These are phyloP conservation scores for Epichloe glyceriae DNA, from an alignment of 2,329 filamentous ascomycete genomes.

Conservation along the genomic window DNA sequence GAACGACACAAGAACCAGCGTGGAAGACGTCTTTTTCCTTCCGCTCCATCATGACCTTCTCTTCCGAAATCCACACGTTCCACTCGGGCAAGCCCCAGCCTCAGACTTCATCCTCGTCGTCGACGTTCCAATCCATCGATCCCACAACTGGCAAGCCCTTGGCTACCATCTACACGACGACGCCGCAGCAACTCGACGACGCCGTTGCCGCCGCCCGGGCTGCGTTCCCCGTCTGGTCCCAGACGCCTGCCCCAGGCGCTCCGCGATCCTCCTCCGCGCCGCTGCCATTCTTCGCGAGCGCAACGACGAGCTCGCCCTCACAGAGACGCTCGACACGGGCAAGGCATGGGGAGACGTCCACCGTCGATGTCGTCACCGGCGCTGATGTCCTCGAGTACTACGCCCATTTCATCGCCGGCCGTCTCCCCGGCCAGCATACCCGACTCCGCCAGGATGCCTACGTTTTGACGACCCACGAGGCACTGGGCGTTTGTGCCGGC, in stretches of 20 bases:
- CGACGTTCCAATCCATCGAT: slow-evolving; percentile 59
- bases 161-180: slow-evolving; percentile 60
- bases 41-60: slow-evolving; percentile 19
- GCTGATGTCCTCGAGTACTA: slow-evolving; percentile 82
- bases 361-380: slow-evolving; percentile 71
- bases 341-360: slow-evolving; percentile 78
- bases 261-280: slow-evolving; percentile 66
- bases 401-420: slow-evolving; percentile 65
- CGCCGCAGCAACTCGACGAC: slow-evolving; percentile 52
- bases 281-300: slow-evolving; percentile 58
- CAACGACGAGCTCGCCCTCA: slow-evolving; percentile 66
- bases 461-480: slow-evolving; percentile 71
- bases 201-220: slow-evolving; percentile 57
- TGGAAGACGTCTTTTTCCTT: too few species aligned
- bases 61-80: slow-evolving; percentile 47
- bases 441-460: slow-evolving; percentile 63
- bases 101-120: slow-evolving; percentile 38
- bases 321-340: slow-evolving; percentile 77
- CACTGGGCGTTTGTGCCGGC: slow-evolving; percentile 71
- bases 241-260: slow-evolving; percentile 61
- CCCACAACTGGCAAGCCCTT: slow-evolving; percentile 58
- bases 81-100: slow-evolving; percentile 59
- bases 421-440: slow-evolving; percentile 68
- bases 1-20: too few species aligned
- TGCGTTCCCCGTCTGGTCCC: slow-evolving; percentile 66